Base-by-base conservation (phyloP, 208 protist species). In the Jaenimonas drosophilae region DNA sequence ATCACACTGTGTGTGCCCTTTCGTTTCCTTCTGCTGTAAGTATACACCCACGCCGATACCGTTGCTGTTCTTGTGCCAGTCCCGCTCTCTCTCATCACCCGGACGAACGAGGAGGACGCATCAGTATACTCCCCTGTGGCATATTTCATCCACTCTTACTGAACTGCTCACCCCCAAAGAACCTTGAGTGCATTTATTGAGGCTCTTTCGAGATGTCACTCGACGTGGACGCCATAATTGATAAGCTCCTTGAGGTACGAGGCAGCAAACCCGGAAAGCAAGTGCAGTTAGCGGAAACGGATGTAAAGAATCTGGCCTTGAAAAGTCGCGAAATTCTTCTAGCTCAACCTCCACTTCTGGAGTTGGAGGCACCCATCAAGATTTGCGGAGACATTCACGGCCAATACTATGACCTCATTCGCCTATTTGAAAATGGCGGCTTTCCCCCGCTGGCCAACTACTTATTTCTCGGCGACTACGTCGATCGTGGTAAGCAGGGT, bases 391-490 rank as follows among this genome's bases (percentile, higher is more conserved):
- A 99, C 67, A 97, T 99, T 32, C 98, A 99, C 58, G 98, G 98
- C 4, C 98, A 99, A 77, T 99, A 98, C 66, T 99, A 97, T 59
- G 98, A 99, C 74, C 84, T 99, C 30, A 82, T 99, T 20, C 76
- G 98, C n/a, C 76, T 99, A 2, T 99, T 99, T 59, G 98, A 99
- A 59, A 98, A 99, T 57, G 96, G 96, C 47, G 97, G 97, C 36
- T 99, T 99, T 62, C 98, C 98, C 11, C 98, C 98, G 20, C 92
- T 97, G 6, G 72, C 96, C 0, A 99, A 99, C 66, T 99, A 99
- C 63, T 82, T 99, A 12, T 99, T 99, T 68, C 87, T 99, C 4
- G 98, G 98, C n/a, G 98, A 99, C 64, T 99, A 99, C 72, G 98
- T 99, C 37, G 98, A 99, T 52, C 90, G 98, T 70, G 98, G 98